Percentiles rank a stretch among this genome's conserved stretches.
Conservation (phyloP, 1,139 yeast species). For the Kodamaea sp. region DNA sequence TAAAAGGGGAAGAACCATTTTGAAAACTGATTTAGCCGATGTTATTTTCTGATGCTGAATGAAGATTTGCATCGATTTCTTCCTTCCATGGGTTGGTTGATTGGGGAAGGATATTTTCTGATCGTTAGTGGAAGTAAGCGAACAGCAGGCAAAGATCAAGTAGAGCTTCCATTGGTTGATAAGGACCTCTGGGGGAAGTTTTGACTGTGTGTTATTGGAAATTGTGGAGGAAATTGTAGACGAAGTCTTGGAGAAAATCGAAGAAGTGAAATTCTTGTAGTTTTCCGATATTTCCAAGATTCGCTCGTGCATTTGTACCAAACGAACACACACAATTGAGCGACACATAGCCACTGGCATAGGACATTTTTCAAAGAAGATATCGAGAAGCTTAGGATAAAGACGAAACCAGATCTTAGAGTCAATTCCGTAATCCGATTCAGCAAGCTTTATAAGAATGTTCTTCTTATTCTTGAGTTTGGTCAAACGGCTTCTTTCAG, state of each 20-base stretch:
- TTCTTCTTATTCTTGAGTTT: conserved; percentile 66
- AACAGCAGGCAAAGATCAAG: conserved; percentile 87
- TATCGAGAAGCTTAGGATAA: conserved; percentile 72
- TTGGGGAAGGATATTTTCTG: conserved; percentile 70
- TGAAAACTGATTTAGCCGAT: conserved; percentile 86
- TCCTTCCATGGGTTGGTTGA: conserved; percentile 62
- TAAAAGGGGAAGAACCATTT: conserved; percentile 81
- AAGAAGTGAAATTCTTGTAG: conserved; percentile 41
- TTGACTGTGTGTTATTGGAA: conserved; percentile 29
- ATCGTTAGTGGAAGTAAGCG: conserved; percentile 86
- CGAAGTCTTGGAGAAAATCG: conserved; percentile 35
- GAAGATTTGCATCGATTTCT: conserved; percentile 73
- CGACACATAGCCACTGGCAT: conserved; percentile 93
- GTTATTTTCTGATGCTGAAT: conserved; percentile 91
- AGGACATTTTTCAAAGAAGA: conserved; percentile 81
- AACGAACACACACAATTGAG: conserved; percentile 83
- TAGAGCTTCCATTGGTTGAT: conserved; percentile 89
- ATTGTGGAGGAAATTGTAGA: conserved; percentile 35
- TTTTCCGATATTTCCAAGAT: conserved; percentile 65
- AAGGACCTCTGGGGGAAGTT: conserved; percentile 65
- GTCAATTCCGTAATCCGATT: conserved; percentile 92
- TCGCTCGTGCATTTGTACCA: conserved; percentile 87
- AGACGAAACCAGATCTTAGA: conserved; percentile 92
- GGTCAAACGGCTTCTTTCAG: conserved; percentile 73
- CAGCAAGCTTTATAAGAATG: conserved; percentile 72